Base-by-base conservation (phyloP, 2,329 filamentous ascomycete species). In the Ilyonectria robusta region DNA sequence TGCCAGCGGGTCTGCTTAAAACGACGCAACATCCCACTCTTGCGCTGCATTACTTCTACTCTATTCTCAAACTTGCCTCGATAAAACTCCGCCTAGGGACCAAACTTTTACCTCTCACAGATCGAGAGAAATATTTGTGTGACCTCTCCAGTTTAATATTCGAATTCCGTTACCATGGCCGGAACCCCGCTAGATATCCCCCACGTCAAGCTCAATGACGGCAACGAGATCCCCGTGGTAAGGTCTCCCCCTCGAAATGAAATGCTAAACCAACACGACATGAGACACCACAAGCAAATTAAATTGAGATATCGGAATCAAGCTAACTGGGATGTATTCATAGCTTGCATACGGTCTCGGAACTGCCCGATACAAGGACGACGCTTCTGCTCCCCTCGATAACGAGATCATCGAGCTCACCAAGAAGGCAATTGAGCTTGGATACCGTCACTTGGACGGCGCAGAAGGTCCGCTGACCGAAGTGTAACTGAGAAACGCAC, bases 281-380 rank as follows among this genome's bases (percentile, higher is more conserved):
- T 21, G 33, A 19, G 13, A 31, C 46, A 51, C 33, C 40, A 10
- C 31, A 21, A 26, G 9, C 2, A 7, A 10, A 53, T 15, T 21
- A 2, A 11, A 48, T 21, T 17, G 11, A n/a, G 15, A 51, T 8
- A 7, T 6, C 21, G 23, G 15, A 6, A 21, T 1, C 26, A 48
- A 40, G 42, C 66, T 67, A 40, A 61, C n/a, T 42, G 42, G 33
- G 9, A 71, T 56, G n/a, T 13, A 7, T 8, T n/a, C 3, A 13
- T 66, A 92, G 90, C 82, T 94, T 19, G 90, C 85, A 46, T 94
- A 93, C 74, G 93, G 93, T 26, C 87, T 93, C 4, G 92, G 93
- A 47, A 93, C 92, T 0, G 91, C 92, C 48, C 82, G 84, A 26
- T 90, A 84, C 80, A 93, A 88, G 77, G 87, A 9, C 10, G 66